A percentile compares a stretch with the other conserved stretches of the same genome.
Evolutionary conservation across 2,329 filamentous ascomycete genomes (phyloP).

Genomic region (Fusarium mexicanum): DNA sequence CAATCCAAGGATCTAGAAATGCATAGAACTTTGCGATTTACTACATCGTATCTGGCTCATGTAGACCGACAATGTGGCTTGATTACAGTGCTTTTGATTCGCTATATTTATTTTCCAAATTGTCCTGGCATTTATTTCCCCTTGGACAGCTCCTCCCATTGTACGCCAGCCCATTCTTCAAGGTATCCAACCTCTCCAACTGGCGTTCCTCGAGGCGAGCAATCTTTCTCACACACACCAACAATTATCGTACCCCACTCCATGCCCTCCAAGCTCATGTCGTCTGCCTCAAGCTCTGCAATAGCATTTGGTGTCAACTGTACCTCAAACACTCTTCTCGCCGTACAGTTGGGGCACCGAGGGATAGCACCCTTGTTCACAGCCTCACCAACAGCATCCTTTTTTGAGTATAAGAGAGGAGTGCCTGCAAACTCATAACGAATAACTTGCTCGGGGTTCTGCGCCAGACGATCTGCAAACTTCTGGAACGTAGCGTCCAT

Average conservation of each 20-base stretch:
- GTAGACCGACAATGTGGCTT: constrained; percentile 4
- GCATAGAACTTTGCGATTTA: constrained; percentile 45
- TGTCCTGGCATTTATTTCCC: constrained; percentile 38
- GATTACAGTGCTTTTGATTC: constrained; percentile 12
- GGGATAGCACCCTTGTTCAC: constrained; percentile 71
- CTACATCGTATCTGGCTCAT: constrained; percentile 27
- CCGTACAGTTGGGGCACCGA: constrained; percentile 79
- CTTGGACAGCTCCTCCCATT: constrained; percentile 85
- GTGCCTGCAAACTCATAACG: constrained; percentile 80
- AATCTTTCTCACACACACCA: constrained; percentile 84
- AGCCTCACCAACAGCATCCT: constrained; percentile 76
- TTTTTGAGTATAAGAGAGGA: constrained; percentile 83
- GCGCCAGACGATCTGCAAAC: constrained; percentile 79
- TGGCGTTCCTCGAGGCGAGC: constrained; percentile 66
- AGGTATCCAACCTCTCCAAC: constrained; percentile 78
- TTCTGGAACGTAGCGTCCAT: constrained; percentile 82
- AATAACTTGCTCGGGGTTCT: constrained; percentile 85
- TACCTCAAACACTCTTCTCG: constrained; percentile 83
- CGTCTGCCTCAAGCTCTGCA: constrained; percentile 83
- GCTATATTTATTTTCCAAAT: constrained; percentile 8
- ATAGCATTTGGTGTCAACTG: constrained; percentile 94
- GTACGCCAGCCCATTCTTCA: constrained; percentile 97
- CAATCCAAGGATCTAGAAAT: constrained; percentile 47
- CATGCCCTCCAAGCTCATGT: constrained; percentile 83
- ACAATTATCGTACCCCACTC: constrained; percentile 96